phyloP scores from a whole-genome alignment of 1,284 basidiomycete genomes.

The Fomitopsis schrenkii region DNA sequence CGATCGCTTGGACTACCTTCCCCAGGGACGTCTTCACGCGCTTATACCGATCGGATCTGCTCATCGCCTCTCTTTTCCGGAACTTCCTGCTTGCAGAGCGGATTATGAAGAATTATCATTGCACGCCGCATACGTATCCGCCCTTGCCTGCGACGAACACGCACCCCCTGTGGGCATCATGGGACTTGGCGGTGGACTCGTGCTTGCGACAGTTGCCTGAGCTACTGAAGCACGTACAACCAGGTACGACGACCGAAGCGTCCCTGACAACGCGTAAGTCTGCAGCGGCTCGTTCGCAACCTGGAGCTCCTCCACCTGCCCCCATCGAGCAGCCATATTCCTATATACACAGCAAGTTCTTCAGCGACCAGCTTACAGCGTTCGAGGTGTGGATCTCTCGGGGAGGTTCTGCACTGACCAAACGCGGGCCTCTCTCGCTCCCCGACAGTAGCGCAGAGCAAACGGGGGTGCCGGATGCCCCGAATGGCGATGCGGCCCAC shows the following conservation, averaged over 20 bases:
- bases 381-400: constrained; percentile 98
- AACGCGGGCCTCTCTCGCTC: constrained; percentile 68
- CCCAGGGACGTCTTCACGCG: constrained; percentile 91
- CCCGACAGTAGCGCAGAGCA: constrained; percentile 39
- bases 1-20: constrained; percentile 98
- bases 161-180: constrained; percentile 52
- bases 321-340: constrained; percentile 44
- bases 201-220: constrained; percentile 91
- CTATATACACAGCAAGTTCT: constrained; percentile 92
- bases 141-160: constrained; percentile 4
- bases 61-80: constrained; percentile 94
- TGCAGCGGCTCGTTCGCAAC: constrained; percentile 25
- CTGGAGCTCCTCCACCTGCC: constrained; percentile 29
- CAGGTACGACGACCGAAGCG: constrained; percentile 27
- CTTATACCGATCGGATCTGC: constrained; percentile 92
- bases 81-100: constrained; percentile 97
- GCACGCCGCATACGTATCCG: constrained; percentile 86
- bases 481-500: constrained; percentile 11
- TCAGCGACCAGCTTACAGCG: constrained; percentile 94
- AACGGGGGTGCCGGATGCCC: constrained; percentile 15
- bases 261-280: constrained; percentile 26
- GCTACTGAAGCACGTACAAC: constrained; percentile 64
- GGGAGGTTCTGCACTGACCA: constrained; percentile 79
- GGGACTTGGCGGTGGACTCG: constrained; percentile 98
- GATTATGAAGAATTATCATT: constrained; percentile 98